Conservation (phyloP, 2,329 filamentous ascomycete genomes). For the Colletotrichum trifolii region DNA sequence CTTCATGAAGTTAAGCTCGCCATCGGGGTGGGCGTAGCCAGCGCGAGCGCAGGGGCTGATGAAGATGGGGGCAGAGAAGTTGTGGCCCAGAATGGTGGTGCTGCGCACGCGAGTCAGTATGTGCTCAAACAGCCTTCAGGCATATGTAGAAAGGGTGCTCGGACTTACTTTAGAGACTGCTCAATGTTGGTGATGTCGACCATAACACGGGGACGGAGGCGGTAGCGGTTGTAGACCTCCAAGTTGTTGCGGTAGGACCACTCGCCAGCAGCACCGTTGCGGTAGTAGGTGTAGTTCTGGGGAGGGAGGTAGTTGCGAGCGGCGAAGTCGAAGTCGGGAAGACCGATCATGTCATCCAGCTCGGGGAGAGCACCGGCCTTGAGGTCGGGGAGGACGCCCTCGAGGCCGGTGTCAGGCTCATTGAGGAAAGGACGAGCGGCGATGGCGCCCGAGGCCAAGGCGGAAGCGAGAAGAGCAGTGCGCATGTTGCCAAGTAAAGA, state of each 20-base stretch:
- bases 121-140: no score
- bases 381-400: conserved; percentile 49
- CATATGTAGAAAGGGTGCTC: not conserved
- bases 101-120: conserved; percentile 38
- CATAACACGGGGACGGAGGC: conserved; percentile 60
- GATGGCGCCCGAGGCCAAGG: conserved; percentile 48
- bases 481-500: conserved; percentile 40
- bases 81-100: conserved; percentile 63
- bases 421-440: conserved; percentile 57
- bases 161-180: conserved; percentile 48
- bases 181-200: conserved; percentile 60
- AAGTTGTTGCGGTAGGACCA: conserved; percentile 68
- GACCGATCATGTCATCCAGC: conserved; percentile 56
- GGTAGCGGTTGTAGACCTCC: conserved; percentile 62
- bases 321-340: conserved; percentile 66
- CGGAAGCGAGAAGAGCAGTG: conserved; percentile 41
- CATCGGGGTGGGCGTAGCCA: conserved; percentile 56
- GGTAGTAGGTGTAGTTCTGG: conserved; percentile 66
- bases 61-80: conserved; percentile 66
- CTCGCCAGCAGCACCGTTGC: conserved; percentile 65
- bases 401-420: conserved; percentile 58
- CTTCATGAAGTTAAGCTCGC: conserved; percentile 61
- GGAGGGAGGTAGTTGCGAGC: conserved; percentile 59
- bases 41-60: conserved; percentile 61
- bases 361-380: conserved; percentile 51